Conservation (phyloP, 305 asterid genomes). For the Striga hermonthica region DNA sequence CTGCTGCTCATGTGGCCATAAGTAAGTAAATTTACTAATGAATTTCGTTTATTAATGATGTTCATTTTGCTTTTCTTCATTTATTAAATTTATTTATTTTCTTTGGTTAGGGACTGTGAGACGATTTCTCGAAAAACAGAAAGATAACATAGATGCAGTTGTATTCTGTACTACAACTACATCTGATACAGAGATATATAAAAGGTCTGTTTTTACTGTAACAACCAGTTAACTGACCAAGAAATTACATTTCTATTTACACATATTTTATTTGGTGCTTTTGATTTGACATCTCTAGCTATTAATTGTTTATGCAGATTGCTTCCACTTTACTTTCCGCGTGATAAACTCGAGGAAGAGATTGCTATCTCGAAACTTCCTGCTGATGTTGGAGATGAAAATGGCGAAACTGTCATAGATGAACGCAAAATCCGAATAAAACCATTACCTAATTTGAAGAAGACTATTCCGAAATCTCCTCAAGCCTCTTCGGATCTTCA, state of each 20-base stretch:
- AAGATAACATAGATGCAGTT: conserved; percentile 63
- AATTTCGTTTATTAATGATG: conserved; percentile 18
- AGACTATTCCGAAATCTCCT: conserved; percentile 41
- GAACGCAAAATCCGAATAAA: conserved; percentile 88
- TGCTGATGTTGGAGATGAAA: conserved; percentile 95
- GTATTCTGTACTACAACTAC: conserved; percentile 74
- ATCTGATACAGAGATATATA: conserved; percentile 82
- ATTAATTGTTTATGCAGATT: conserved; percentile 42
- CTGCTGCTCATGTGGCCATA: conserved; percentile 94
- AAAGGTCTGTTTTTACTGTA: conserved; percentile 50
- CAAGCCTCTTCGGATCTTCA: conserved; percentile 53
- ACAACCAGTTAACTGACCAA: conserved; percentile 3
- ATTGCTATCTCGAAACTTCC: conserved; percentile 74
- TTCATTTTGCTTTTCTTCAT: conserved; percentile 19
- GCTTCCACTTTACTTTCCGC: conserved; percentile 94
- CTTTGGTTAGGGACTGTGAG: conserved; percentile 73
- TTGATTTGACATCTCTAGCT: conserved; percentile 3
- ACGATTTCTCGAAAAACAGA: conserved; percentile 85
- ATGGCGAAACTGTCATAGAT: conserved; percentile 79
- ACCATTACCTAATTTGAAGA: conserved; percentile 74
- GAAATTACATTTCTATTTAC: conserved; percentile 19
- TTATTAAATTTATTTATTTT: conserved; percentile 28
- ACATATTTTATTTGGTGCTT: conserved; percentile 2
- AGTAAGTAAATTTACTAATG: conserved; percentile 42
- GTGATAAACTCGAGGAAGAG: conserved; percentile 77